phyloP scores from a whole-genome alignment of 176 grass and related monocot genomes.

The Bolboschoenus planiculmis region DNA sequence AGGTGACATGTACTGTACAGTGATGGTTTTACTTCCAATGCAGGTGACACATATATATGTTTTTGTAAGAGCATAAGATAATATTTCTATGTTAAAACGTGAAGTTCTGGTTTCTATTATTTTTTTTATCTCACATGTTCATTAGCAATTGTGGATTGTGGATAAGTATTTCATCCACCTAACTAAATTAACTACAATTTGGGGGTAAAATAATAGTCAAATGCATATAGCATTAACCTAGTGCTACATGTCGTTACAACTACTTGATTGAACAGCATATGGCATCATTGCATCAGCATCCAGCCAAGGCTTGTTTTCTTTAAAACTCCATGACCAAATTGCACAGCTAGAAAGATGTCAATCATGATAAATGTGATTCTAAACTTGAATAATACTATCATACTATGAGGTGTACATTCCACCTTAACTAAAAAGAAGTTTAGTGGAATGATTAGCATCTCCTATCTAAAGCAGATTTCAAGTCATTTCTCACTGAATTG shows the following conservation, averaged over 20 bases:
- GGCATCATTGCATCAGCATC: not conserved
- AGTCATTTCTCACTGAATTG: not conserved
- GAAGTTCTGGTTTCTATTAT: not conserved
- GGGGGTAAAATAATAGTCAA: not conserved
- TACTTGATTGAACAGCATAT: not conserved
- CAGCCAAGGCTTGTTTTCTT: slow-evolving; percentile 7
- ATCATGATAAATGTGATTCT: not conserved
- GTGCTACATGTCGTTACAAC: not conserved
- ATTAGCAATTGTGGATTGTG: not conserved
- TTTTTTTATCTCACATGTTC: not conserved
- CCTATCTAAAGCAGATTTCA: not conserved
- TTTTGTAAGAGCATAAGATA: not conserved
- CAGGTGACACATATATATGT: not conserved
- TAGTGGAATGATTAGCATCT: not conserved
- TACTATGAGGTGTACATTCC: not conserved
- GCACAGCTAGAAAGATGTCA: not conserved
- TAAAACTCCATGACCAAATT: not conserved
- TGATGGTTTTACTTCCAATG: not conserved
- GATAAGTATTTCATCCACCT: not conserved
- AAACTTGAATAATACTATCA: not conserved
- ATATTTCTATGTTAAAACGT: not conserved
- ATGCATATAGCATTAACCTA: not conserved
- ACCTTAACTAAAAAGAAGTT: not conserved
- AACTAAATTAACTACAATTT: not conserved
- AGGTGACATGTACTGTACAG: not conserved